These are phyloP conservation scores for Candida michaelii DNA, from an alignment of 805 yeast genomes.

Conservation along the genomic window DNA sequence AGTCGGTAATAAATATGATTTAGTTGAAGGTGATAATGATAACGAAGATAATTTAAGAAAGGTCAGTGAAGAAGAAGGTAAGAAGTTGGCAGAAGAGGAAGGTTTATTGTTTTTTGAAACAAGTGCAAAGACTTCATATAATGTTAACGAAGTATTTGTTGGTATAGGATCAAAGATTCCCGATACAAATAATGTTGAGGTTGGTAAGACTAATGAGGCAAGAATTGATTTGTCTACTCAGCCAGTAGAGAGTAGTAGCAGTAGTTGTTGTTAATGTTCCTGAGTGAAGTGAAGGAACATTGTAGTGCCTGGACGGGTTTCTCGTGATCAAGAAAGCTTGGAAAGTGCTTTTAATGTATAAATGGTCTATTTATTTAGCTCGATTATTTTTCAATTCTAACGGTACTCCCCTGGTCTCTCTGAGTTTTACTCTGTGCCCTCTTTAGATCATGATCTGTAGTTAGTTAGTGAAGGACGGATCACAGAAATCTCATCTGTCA, in stretches of 20 bases:
- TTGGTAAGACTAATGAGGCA: conserved; percentile 15
- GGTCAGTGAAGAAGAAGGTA: conserved; percentile 84
- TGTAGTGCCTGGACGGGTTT: no score
- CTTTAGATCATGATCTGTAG: no score
- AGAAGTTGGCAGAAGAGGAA: conserved; percentile 86
- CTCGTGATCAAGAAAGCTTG: no score
- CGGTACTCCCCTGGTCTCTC: no score
- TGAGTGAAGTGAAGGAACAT: no score
- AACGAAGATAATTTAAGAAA: conserved; percentile 54
- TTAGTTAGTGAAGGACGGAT: no score
- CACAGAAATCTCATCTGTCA: neutral
- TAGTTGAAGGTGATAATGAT: conserved; percentile 53
- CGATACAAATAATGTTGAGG: conserved; percentile 18
- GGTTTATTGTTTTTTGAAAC: conserved; percentile 90
- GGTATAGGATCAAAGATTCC: conserved; percentile 90
- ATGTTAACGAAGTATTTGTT: conserved; percentile 87
- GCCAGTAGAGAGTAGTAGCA: conserved; percentile 6
- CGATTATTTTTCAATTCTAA: no score
- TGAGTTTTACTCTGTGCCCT: no score
- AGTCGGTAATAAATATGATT: conserved; percentile 89
- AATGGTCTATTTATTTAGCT: no score
- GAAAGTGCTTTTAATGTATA: no score
- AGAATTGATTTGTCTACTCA: conserved; percentile 36
- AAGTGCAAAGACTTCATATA: conserved; percentile 85
- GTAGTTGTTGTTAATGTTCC: conserved; percentile 12